These are phyloP conservation scores for Monilinia polystroma DNA, from an alignment of 2,329 filamentous ascomycete genomes.

Conservation along the genomic window DNA sequence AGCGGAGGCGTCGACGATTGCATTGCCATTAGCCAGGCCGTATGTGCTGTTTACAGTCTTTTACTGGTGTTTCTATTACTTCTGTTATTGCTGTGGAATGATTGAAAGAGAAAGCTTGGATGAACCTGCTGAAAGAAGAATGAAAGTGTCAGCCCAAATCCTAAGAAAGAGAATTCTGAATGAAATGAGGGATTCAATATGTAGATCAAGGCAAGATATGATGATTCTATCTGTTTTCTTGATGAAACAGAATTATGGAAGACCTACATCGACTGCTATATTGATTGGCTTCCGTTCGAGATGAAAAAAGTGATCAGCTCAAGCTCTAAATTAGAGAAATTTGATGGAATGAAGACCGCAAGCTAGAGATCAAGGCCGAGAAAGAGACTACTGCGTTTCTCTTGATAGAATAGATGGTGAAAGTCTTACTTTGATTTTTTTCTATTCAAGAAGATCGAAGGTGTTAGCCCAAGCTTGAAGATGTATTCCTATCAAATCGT, in stretches of 20 bases:
- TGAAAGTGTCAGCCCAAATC: background rate
- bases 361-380: too few relatives aligned
- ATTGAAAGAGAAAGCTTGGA: too few relatives aligned
- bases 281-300: background rate
- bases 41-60: background rate
- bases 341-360: background rate
- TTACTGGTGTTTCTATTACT: background rate
- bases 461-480: background rate
- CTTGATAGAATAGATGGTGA: accelerated
- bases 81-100: background rate
- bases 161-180: background rate
- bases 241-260: background rate
- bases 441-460: background rate
- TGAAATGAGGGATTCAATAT: background rate
- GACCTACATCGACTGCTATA: background rate
- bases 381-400: background rate
- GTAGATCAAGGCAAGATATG: background rate
- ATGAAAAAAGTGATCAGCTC: background rate
- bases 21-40: too few relatives aligned
- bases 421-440: background rate
- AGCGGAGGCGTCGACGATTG: background rate
- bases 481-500: background rate
- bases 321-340: background rate
- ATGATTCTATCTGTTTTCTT: background rate
- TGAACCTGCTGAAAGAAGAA: background rate